Conservation (phyloP, 345 rosid species). For the Citrus hindsii region DNA sequence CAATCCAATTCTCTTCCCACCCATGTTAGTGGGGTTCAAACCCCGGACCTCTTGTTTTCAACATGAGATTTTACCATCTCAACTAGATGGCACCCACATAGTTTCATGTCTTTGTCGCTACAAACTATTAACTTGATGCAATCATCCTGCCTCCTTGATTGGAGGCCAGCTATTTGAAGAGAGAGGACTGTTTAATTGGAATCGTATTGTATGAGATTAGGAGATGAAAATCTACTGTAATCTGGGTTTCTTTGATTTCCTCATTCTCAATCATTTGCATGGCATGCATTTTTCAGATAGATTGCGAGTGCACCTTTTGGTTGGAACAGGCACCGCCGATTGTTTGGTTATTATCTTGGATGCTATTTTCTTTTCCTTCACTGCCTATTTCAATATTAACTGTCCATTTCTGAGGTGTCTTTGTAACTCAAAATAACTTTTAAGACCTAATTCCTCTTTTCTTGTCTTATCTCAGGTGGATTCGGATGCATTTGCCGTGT, state of each 20-base stretch:
- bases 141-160: not conserved
- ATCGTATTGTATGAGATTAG: not conserved
- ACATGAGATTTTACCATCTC: too few species aligned
- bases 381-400: not conserved
- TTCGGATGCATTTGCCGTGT: constrained; percentile 92
- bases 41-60: too few species aligned
- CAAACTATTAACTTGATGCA: not conserved
- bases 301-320: not conserved
- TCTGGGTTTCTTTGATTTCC: not conserved
- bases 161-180: not conserved
- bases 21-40: too few species aligned
- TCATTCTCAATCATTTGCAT: not conserved
- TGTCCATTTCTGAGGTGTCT: not conserved
- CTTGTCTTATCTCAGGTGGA: constrained; percentile 46
- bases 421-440: not conserved
- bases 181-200: not conserved
- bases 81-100: too few species aligned
- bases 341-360: not conserved
- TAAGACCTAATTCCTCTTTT: constrained; percentile 3
- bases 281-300: not conserved
- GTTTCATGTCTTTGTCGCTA: too few species aligned
- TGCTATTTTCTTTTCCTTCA: not conserved
- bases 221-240: not conserved
- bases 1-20: too few species aligned
- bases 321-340: too few species aligned